Conservation (phyloP, 495 filamentous ascomycete species). For the Penicillium crystallinum region DNA sequence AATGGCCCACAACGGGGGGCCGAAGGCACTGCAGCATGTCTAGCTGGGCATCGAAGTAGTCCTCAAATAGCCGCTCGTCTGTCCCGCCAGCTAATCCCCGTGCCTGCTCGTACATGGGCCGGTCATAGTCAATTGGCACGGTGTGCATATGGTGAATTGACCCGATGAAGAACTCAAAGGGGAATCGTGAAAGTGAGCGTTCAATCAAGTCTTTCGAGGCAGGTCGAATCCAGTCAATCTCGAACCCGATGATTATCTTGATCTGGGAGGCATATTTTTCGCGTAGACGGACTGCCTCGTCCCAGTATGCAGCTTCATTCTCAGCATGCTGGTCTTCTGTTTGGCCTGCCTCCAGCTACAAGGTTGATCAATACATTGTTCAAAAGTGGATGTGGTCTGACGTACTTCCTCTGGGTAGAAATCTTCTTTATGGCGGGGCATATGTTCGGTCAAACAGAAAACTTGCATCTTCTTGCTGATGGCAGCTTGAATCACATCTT, state of each 20-base stretch:
- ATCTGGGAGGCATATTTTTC: slow-evolving; percentile 65
- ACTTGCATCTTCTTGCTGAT: slow-evolving; percentile 71
- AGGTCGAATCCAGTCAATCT: slow-evolving; percentile 83
- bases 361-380: not conserved
- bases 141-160: slow-evolving; percentile 83
- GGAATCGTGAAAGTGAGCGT: slow-evolving; percentile 51
- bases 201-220: slow-evolving; percentile 55
- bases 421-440: slow-evolving; percentile 72
- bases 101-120: slow-evolving; percentile 59
- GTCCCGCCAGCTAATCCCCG: slow-evolving; percentile 51
- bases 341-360: slow-evolving; percentile 35
- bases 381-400: not conserved
- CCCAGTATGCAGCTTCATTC: slow-evolving; percentile 66
- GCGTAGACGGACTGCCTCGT: slow-evolving; percentile 67
- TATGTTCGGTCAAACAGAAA: slow-evolving; percentile 94
- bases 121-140: slow-evolving; percentile 86
- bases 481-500: slow-evolving; percentile 75
- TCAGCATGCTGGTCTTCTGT: slow-evolving; percentile 37
- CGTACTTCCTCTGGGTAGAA: slow-evolving; percentile 89
- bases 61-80: slow-evolving; percentile 68
- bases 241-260: slow-evolving; percentile 81
- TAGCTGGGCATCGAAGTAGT: slow-evolving; percentile 82
- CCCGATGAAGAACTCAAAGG: slow-evolving; percentile 83
- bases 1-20: slow-evolving; percentile 85
- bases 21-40: slow-evolving; percentile 69